Evolutionary conservation across 495 filamentous ascomycete species (phyloP), one percentile per base, ranked within the genome.

Genomic region (Tuber umbilicatum): DNA sequence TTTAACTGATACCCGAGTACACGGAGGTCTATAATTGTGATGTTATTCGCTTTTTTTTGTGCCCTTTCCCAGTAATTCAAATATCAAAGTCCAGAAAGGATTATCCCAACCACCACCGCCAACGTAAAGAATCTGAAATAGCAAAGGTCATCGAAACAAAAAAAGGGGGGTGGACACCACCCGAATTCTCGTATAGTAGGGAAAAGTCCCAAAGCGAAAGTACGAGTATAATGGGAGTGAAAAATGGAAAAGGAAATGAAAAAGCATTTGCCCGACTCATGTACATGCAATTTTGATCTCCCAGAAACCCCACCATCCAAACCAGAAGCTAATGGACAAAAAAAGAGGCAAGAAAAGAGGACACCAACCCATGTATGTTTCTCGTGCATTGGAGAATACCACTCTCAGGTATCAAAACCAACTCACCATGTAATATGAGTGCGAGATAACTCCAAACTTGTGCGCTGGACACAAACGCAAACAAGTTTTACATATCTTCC

Each of bases 281-380:
- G 27, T 64, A 64, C 27, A 64, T 64, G 14, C 55, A 64, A 64
- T 64, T 64, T 64, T 64, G 55, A 64, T 64, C n/a, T 7, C 12
- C 55, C 55, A 74, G 37, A 50, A 68, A 60, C 40, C 73, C 64
- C 42, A 69, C 55, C 64, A 47, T 41, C 76, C 75, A 78, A 70
- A 55, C 70, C 41, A 42, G 40, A 76, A 68, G 75, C 76, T 70
- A 70, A 71, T 41, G 71, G 73, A 70, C 71, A 42, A 43, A 73
- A 73, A 75, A 55, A 77, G 45, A 23, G 12, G 39, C 9, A 73
- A 78, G 43, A 78, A 45, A n/a, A 74, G 41, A 43, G 67, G 50
- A 73, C 69, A 37, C 70, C 45, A 78, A 43, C 74, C 72, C 31
- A 37, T 47, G 55, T 67, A 73, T 55, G 14, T 38, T 50, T 50